phyloP scores from a whole-genome alignment of 108 stramenopile genomes.

The Skeletonema costatum region DNA sequence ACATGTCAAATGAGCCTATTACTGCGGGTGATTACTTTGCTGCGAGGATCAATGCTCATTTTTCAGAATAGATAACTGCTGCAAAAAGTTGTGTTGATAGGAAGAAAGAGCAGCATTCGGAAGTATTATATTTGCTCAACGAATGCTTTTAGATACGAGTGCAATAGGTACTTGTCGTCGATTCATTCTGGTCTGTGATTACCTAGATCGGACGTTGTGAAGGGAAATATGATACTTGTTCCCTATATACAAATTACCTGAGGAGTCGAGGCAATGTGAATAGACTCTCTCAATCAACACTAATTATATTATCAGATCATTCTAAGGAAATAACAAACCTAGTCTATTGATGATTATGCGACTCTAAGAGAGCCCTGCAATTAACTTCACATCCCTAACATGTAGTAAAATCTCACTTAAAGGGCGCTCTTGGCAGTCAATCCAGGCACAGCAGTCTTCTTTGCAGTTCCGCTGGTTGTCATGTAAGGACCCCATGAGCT shows the following conservation, averaged over 20 bases:
- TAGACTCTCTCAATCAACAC: too few species aligned
- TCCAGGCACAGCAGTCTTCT: conserved; percentile 73
- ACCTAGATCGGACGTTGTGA: background rate
- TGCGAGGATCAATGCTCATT: conserved; percentile 38
- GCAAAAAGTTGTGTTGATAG: too few species aligned
- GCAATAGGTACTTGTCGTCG: too few species aligned
- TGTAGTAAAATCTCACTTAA: background rate
- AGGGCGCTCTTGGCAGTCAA: conserved; percentile 41
- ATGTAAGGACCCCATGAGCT: conserved; percentile 79
- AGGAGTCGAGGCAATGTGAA: too few species aligned
- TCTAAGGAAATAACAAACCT: background rate
- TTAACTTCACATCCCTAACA: background rate
- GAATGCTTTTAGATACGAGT: too few species aligned
- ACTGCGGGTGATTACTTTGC: conserved; percentile 60
- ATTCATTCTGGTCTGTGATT: background rate
- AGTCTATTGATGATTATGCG: background rate
- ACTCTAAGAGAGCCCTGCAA: background rate
- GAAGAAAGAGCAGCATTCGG: background rate
- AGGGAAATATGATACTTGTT: background rate
- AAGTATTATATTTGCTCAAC: too few species aligned
- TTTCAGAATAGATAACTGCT: conserved; percentile 7
- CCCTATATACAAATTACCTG: too few species aligned
- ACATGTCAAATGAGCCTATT: conserved; percentile 23
- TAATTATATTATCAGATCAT: too few species aligned
- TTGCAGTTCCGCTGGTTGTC: conserved; percentile 66